A percentile compares a stretch with the other conserved stretches of the same genome.
Conservation (phyloP, 768 basidiomycete genomes). For the Serendipita indica region DNA sequence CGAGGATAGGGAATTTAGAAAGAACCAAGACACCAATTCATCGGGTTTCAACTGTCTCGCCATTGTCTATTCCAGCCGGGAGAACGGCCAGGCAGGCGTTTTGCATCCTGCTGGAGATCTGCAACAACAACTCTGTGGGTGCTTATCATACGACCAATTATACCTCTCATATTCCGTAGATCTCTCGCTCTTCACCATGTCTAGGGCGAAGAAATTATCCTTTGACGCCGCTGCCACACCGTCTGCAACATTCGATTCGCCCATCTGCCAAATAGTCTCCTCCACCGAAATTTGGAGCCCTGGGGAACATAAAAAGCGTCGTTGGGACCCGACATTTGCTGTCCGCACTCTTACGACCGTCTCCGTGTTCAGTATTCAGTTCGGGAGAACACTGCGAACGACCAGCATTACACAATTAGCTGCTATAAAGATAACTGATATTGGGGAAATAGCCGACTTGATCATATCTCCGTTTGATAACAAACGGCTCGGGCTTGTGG, state of each 20-base stretch:
- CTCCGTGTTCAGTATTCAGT: neutral
- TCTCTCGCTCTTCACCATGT: neutral
- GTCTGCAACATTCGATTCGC: neutral
- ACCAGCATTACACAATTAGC: neutral
- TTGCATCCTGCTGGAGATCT: neutral
- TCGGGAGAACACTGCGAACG: neutral
- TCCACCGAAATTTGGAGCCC: too few relatives aligned
- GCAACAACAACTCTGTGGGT: neutral
- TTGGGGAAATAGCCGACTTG: neutral
- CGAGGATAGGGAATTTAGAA: neutral
- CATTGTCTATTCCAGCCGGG: neutral
- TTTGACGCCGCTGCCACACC: neutral
- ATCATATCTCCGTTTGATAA: neutral
- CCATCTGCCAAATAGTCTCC: neutral
- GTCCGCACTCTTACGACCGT: neutral
- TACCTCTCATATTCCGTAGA: neutral
- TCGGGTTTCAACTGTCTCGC: neutral
- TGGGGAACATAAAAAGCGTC: neutral
- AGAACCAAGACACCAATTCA: neutral
- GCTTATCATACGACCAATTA: neutral
- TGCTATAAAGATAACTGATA: neutral
- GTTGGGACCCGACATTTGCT: neutral
- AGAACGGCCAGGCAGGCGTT: neutral
- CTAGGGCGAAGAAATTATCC: neutral
- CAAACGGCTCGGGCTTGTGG: neutral